Conservation (phyloP, 2,329 filamentous ascomycete genomes). For the Phialophora verrucosa region DNA sequence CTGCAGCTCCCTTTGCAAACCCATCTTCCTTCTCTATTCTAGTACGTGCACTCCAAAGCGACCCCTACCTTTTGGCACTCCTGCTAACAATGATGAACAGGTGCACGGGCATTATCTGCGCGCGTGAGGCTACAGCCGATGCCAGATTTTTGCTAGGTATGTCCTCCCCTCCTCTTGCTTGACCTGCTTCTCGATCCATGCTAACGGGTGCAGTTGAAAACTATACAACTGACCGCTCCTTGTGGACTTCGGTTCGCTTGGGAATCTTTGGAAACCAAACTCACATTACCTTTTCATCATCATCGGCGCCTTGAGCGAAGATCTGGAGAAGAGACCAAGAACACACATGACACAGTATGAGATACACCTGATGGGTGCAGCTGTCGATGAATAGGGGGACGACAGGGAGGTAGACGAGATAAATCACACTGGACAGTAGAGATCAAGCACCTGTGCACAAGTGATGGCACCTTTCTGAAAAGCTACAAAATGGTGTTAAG, state of each 20-base stretch:
- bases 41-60: neutral
- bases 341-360: neutral
- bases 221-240: constrained; percentile 76
- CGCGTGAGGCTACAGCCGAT: constrained; percentile 84
- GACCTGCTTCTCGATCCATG: neutral
- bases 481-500: neutral
- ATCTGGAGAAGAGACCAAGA: constrained; percentile 33
- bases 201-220: constrained; percentile 67
- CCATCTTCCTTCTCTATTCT: constrained; percentile 6
- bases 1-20: neutral
- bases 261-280: constrained; percentile 73
- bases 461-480: neutral
- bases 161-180: neutral
- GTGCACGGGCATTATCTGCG: constrained; percentile 76
- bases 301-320: constrained; percentile 33
- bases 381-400: neutral
- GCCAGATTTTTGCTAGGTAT: constrained; percentile 74
- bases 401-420: neutral
- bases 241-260: constrained; percentile 70
- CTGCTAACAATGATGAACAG: constrained; percentile 6
- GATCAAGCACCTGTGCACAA: neutral
- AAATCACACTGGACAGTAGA: too few species aligned
- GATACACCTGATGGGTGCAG: neutral
- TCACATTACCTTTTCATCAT: constrained; percentile 40
- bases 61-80: neutral